Evolutionary conservation across 2,329 filamentous ascomycete genomes (phyloP), one percentile per base, ranked within the genome.

Genomic region (Bipolaris victoriae): DNA sequence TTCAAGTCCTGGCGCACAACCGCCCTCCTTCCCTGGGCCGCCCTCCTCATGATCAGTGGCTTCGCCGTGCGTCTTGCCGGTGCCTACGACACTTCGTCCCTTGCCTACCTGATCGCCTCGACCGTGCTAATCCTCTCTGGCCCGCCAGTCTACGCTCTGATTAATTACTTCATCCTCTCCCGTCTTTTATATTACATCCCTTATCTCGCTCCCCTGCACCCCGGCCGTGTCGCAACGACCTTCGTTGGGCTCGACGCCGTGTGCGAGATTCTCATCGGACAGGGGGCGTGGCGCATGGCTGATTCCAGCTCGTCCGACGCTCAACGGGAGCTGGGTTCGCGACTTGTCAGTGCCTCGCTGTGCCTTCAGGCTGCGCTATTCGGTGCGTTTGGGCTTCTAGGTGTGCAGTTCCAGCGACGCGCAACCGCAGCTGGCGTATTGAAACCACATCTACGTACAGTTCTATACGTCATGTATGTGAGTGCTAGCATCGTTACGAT

Each of bases 161-260:
- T 84, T 53, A 87, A 88, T 66, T 88, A 88, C 71, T 82, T 86
- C 63, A 81, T 87, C 53, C 81, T 89, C 22, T 83, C 83, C 2
- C 81, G 85, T 3, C 78, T 86, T 11, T 78, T 89, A 18, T 84
- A 84, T 70, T 89, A 88, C 71, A 78, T 86, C 2, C 86, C 86
- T 0, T 84, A 87, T 66, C 79, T 84, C 55, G 80, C 85, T 0
- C 85, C 85, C 0, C 79, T 86, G 33, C 83, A 86, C 61, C 84
- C 84, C 0, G 83, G 83, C 3, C 79, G 84, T 3, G 78, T 88
- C 4, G 84, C 88, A 62, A 88, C 85, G 60, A 81, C 80, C 3
- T 84, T 88, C 60, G 74, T 88, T 35, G 74, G 81, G 1, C 75
- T 84, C 9, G 83, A 86, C 36, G 68, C 75, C 1, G 72, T 80